Base-by-base conservation (phyloP, 805 yeast species). In the Lipomyces anomalus region DNA sequence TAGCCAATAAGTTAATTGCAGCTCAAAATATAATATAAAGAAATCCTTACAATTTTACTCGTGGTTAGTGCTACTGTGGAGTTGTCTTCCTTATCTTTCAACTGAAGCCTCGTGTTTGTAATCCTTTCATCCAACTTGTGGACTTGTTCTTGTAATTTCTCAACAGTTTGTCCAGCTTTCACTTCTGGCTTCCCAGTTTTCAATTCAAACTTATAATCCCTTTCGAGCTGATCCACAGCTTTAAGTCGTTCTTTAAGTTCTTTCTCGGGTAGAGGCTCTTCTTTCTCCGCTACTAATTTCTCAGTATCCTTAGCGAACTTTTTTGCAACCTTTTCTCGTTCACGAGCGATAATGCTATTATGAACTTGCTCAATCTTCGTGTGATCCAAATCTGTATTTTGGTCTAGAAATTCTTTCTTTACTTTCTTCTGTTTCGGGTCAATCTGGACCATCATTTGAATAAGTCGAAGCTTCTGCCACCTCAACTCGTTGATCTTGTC, bases 41-140 rank as follows among this genome's bases (percentile, higher is more conserved):
- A n/a, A 39, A 36, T 17, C 18, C 44, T 38, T 40, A 40, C 44
- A 73, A 85, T 79, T 69, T 90, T 90, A 22, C 95, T 85, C 0
- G 97, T 90, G 38, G 95, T 88, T 55, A 90, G 70, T 0, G 97
- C 89, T 22, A 90, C 97, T 55, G 85, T 85, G 0, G 95, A 85
- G 62, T 89, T 89, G 61, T 88, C 97, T 62, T 90, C 95, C 64
- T 85, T 88, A 62, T 89, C 97, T 64, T 87, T 82, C 62, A 87
- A 72, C 62, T 84, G 95, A 50, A 87, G 69, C 6, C 76, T 68
- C 1, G 85, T 80, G 48, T 77, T 82, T 41, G 71, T 62, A 36
- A 87, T 82, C 55, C 96, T 73, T 47, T 75, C 76, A 41, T 84
- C 90, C 5, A 85, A 62, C 53, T 78, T 80, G 44, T 79, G 85